Evolutionary conservation across 495 filamentous ascomycete genomes (phyloP).

Genomic region (Daldinia vernicosa): DNA sequence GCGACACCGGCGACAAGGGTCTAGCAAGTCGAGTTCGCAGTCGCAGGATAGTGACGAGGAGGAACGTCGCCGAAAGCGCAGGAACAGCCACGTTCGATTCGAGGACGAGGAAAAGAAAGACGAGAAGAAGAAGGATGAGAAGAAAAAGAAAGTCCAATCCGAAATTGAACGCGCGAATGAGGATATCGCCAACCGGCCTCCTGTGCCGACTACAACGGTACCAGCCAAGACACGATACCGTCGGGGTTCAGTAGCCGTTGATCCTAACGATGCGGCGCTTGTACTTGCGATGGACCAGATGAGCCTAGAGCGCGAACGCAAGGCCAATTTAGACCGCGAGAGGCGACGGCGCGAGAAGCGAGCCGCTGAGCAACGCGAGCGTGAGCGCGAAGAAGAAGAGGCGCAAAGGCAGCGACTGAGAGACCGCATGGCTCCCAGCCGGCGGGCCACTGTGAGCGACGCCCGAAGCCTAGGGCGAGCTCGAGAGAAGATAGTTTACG

Average conservation of each 20-base stretch:
- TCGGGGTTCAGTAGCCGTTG: constrained; percentile 43
- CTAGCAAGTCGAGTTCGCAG: constrained; percentile 44
- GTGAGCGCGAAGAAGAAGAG: constrained; percentile 40
- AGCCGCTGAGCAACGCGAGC: constrained; percentile 17
- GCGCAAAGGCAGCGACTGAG: constrained; percentile 39
- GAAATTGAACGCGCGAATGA: constrained; percentile 50
- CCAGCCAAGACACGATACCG: constrained; percentile 34
- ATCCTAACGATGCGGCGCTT: constrained; percentile 14
- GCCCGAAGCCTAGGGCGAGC: constrained; percentile 3
- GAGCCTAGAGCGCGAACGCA: constrained; percentile 19
- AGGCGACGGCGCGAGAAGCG: constrained; percentile 29
- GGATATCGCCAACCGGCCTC: constrained; percentile 43
- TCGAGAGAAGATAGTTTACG: constrained; percentile 18
- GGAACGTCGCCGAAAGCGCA: constrained; percentile 37
- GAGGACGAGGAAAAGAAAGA: constrained; percentile 47
- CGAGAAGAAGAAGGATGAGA: constrained; percentile 48
- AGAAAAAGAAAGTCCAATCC: constrained; percentile 47
- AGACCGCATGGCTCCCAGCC: constrained; percentile 35
- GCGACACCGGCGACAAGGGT: constrained; percentile 39
- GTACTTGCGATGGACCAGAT: constrained; percentile 38
- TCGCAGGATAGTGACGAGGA: constrained; percentile 40
- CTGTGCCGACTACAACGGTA: constrained; percentile 20
- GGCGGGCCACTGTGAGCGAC: constrained; percentile 18
- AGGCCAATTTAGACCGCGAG: constrained; percentile 32
- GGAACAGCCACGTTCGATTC: constrained; percentile 36